Percentiles rank a stretch among this genome's conserved stretches.
These are phyloP conservation scores for Plasmodium cynomolgi DNA, from an alignment of 169 alveolate genomes.

Conservation along the genomic window DNA sequence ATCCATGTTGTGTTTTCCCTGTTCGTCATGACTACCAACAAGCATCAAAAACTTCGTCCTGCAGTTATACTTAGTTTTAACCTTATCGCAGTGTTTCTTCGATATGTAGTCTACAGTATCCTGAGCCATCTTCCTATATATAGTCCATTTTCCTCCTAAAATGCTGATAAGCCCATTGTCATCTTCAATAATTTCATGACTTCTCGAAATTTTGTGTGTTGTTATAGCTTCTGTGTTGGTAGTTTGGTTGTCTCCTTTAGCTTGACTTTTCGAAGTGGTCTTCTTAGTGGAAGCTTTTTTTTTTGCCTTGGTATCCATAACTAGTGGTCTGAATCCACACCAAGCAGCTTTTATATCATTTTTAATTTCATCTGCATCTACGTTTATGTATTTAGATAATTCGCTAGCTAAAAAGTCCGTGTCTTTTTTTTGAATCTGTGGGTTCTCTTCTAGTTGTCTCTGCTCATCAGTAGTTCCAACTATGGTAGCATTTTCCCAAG, in stretches of 20 bases:
- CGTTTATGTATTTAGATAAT: constrained; percentile 80
- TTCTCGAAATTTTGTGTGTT: constrained; percentile 90
- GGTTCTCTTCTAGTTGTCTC: constrained; percentile 82
- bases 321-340: constrained; percentile 89
- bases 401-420: constrained; percentile 88
- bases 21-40: constrained; percentile 78
- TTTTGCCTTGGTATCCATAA: constrained; percentile 75
- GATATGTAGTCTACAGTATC: constrained; percentile 82
- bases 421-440: constrained; percentile 83
- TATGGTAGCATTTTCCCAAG: constrained; percentile 89
- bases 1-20: constrained; percentile 76
- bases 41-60: constrained; percentile 79
- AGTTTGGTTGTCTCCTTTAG: constrained; percentile 72
- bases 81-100: constrained; percentile 57
- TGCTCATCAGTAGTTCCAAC: constrained; percentile 93
- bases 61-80: constrained; percentile 79
- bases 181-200: constrained; percentile 91
- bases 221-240: constrained; percentile 1
- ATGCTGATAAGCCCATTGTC: constrained; percentile 90
- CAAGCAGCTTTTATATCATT: constrained; percentile 83
- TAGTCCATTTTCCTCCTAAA: constrained; percentile 97
- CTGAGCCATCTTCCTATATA: constrained; percentile 94
- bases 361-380: constrained; percentile 77
- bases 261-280: constrained; percentile 54
- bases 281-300: constrained; percentile 74